Base-by-base conservation (phyloP, 1,284 basidiomycete genomes). In the Austroboletus novae-zelandiae region DNA sequence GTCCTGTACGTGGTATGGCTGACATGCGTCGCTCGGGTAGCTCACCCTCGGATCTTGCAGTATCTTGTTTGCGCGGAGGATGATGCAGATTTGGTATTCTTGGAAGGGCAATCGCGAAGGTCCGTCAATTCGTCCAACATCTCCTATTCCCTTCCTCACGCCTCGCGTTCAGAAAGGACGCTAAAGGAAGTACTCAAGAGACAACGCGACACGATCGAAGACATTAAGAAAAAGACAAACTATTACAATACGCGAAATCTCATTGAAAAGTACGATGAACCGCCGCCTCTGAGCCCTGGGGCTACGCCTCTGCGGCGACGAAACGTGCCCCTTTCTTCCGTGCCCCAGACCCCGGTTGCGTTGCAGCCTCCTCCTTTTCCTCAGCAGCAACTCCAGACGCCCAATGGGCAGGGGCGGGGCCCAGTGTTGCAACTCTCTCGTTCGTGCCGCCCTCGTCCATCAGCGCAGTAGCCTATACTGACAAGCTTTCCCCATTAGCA, bases 201-300 rank as follows among this genome's bases (percentile, higher is more conserved):
- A 62, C 93, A 95, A 60, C 84, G 90, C 34, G 80, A 81, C 36
- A 95, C 93, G 66, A 81, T 99, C 29, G 95, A 97, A 59, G 95
- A 98, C 64, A 91, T 99, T 61, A 99, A 99, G 77, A 91, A 93
- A 72, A 94, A 92, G 61, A 98, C 94, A 1, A 95, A 96, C 61
- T 99, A 91, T 70, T 94, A 99, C 67, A 84, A 84, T 25, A 96
- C 94, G 15, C 85, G 91, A 46, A 89, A 87, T 61, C 79, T 99
- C 43, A 77, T 99, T 14, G 94, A 98, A 66, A 84, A 86, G 52
- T 98, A 98, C 64, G 96, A 97, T 56, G 88, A 90, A 37, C 65
- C 71, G 9, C 52, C 71, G 29, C 61, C 74, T 15, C n/a, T 46
- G 8, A 51, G 18, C 35, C 46, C 60, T 45, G 48, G 35, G 27